Evolutionary conservation across 2,329 filamentous ascomycete species (phyloP), one percentile per base, ranked within the genome.

Genomic region (Teratosphaeria destructans): DNA sequence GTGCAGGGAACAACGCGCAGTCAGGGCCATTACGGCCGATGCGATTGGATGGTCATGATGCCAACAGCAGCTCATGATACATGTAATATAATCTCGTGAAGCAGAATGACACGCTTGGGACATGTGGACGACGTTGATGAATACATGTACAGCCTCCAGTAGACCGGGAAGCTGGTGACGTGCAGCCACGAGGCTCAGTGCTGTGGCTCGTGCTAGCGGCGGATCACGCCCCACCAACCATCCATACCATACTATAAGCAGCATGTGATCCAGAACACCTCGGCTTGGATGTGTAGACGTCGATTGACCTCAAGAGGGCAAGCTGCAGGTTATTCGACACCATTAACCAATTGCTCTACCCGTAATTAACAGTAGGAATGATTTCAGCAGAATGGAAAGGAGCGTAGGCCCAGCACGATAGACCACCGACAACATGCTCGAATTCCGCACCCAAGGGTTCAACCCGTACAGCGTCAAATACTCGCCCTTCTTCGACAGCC

Each of bases 401-500:
- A 19, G 43, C n/a, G 23, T 57, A 68, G 19, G 16, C 6, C 43
- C 43, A 23, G n/a, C 19, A 10, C 23, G 16, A 49, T 23, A 49
- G n/a, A 49, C 8, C n/a, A 1, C 23, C 23, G 23, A 23, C 23
- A 78, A 64, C 58, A 96, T 97, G 91, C 86, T 97, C 68, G 91
- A 96, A 77, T 97, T 89, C 77, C 88, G 89, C 64, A 97, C 94
- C 26, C 83, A 90, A 72, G 94, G 94, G 70, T 97, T 85, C 82
- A 96, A 97, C 75, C 92, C 92, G 69, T 96, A 95, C 77, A 90
- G 89, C 67, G 91, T 96, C 75, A 96, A 96, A 77, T 99, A 97
- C 81, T 97, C 93, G 59, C 94, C 94, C 6, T 99, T 96, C 79
- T 95, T 95, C 78, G 94, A 97, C 78, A 94, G 89, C 65, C 86